These are phyloP conservation scores for Xylaria sp. DNA, from an alignment of 2,329 filamentous ascomycete genomes.

Conservation along the genomic window DNA sequence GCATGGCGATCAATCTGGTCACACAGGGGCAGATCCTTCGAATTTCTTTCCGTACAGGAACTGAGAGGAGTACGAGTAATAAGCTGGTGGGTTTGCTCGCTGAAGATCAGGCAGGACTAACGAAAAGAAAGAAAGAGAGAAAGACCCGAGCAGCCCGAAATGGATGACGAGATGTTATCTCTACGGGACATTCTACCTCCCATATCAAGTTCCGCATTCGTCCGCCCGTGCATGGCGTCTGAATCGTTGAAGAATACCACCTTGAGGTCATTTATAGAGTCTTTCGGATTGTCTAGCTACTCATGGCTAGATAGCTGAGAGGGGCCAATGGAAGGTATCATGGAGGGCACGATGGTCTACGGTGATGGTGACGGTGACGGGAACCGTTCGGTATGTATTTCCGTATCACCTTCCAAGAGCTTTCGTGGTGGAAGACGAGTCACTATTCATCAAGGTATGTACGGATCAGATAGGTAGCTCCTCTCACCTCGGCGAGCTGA, in stretches of 20 bases:
- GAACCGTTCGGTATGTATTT: too few species aligned
- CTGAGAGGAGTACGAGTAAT: neutral
- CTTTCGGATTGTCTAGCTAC: too few species aligned
- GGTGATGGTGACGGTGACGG: neutral
- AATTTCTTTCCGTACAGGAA: neutral
- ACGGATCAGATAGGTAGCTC: too few species aligned
- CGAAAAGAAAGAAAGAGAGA: too few species aligned
- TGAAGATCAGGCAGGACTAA: too few species aligned
- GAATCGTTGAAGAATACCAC: neutral
- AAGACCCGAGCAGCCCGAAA: too few species aligned
- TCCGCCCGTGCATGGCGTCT: neutral
- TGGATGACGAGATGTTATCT: too few species aligned
- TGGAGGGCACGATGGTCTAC: neutral
- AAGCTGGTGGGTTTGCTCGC: neutral
- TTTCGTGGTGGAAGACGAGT: too few species aligned
- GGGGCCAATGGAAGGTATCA: neutral
- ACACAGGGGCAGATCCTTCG: neutral
- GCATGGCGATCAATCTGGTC: conserved; percentile 6
- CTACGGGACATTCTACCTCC: neutral
- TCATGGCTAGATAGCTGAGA: neutral
- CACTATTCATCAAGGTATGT: too few species aligned
- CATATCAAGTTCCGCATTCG: neutral
- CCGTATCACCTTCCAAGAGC: too few species aligned
- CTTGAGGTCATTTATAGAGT: neutral
- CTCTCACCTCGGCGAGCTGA: neutral